A percentile compares a stretch with the other conserved stretches of the same genome.
Evolutionary conservation across 306 rosid species (phyloP).

Genomic region (Luffa aegyptiaca): DNA sequence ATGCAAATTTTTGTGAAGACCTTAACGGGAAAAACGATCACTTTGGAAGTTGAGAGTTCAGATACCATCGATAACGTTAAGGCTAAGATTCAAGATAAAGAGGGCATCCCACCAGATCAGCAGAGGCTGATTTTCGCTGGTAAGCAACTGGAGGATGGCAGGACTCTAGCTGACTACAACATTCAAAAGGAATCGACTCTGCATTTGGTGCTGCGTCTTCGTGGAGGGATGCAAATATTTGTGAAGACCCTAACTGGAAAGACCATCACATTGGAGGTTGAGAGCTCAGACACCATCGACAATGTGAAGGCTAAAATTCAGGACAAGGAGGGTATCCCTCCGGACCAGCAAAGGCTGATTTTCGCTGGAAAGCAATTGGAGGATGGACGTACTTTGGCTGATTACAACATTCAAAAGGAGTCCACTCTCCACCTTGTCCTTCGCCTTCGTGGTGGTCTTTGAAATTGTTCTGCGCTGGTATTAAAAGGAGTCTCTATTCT

Average conservation of each 20-base stretch:
- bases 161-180: not conserved
- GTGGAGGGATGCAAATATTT: not conserved
- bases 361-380: not conserved
- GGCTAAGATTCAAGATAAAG: not conserved
- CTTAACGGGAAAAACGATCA: not conserved
- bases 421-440: not conserved
- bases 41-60: not conserved
- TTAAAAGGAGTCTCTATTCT: not conserved
- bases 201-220: not conserved
- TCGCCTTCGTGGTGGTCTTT: constrained; percentile 2
- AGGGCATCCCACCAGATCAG: not conserved
- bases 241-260: not conserved
- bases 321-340: not conserved
- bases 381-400: not conserved
- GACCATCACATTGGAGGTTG: not conserved
- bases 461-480: not conserved
- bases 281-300: not conserved
- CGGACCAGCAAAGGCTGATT: not conserved
- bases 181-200: not conserved
- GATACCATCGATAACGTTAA: not conserved
- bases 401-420: not conserved
- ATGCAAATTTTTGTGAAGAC: constrained; percentile 1
- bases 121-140: constrained; percentile 1
- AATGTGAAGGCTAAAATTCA: not conserved
- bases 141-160: not conserved